phyloP scores from a whole-genome alignment of 1,284 basidiomycete species.

The Veloporphyrellus conicus region DNA sequence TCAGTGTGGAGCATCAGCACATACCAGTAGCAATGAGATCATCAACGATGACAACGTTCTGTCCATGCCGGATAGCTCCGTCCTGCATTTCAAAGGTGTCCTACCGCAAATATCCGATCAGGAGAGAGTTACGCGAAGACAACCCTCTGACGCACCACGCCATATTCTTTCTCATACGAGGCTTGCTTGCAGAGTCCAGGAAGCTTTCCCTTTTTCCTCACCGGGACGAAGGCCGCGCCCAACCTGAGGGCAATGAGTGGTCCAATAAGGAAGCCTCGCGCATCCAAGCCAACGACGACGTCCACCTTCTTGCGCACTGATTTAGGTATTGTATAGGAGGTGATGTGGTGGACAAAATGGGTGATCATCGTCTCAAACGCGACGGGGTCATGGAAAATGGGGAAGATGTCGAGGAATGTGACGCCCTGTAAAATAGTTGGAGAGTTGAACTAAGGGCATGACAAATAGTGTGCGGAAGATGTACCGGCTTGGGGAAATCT shows the following conservation, averaged over 20 bases:
- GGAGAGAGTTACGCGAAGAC: neutral
- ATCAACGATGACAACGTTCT: conserved; percentile 87
- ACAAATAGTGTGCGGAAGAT: too few relatives aligned
- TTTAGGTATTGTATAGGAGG: conserved; percentile 66
- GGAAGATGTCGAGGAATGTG: conserved; percentile 86
- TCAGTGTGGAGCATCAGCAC: conserved; percentile 12
- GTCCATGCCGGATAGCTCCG: conserved; percentile 77
- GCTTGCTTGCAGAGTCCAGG: conserved; percentile 81
- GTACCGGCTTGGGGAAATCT: conserved; percentile 86
- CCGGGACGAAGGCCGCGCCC: conserved; percentile 94
- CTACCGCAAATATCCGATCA: conserved; percentile 36
- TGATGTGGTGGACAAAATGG: conserved; percentile 84
- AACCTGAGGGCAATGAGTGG: conserved; percentile 89
- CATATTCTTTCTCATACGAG: conserved; percentile 93
- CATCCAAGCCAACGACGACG: conserved; percentile 93
- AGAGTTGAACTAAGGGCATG: neutral
- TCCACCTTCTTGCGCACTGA: conserved; percentile 75
- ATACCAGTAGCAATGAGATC: conserved; percentile 95
- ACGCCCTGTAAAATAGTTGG: conserved; percentile 52
- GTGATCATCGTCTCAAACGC: conserved; percentile 90
- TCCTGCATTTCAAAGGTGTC: conserved; percentile 95
- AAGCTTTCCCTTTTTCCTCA: conserved; percentile 92
- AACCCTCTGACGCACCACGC: conserved; percentile 49
- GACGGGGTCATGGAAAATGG: conserved; percentile 77
- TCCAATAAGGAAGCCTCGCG: conserved; percentile 93